Percentiles rank a stretch among this genome's conserved stretches.
Evolutionary conservation across 2,329 filamentous ascomycete species (phyloP).

Genomic region (Pyrenophora tritici-repentis): DNA sequence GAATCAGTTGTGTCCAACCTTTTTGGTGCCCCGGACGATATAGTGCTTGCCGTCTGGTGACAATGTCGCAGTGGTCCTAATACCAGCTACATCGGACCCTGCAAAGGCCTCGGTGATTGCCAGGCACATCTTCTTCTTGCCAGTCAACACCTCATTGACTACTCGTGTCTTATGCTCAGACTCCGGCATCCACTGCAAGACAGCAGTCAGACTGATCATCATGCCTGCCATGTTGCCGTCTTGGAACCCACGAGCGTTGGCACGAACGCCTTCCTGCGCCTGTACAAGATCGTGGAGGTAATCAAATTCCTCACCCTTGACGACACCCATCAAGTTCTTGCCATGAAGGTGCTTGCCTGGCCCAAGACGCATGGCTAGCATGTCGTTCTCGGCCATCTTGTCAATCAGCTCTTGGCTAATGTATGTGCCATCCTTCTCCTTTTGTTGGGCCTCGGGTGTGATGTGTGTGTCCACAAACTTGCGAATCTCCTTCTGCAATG

Average conservation of each 20-base stretch:
- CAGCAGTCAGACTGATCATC: slow-evolving; percentile 79
- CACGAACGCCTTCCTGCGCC: slow-evolving; percentile 72
- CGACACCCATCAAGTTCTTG: slow-evolving; percentile 69
- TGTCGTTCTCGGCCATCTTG: slow-evolving; percentile 72
- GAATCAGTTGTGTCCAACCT: slow-evolving; percentile 40
- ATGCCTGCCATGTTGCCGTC: slow-evolving; percentile 88
- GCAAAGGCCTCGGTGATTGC: slow-evolving; percentile 90
- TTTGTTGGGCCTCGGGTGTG: slow-evolving; percentile 74
- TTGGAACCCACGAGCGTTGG: slow-evolving; percentile 78
- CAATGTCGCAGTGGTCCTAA: slow-evolving; percentile 71
- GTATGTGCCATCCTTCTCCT: slow-evolving; percentile 73
- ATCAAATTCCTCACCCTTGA: slow-evolving; percentile 79
- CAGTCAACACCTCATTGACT: slow-evolving; percentile 73
- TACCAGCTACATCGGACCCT: slow-evolving; percentile 78
- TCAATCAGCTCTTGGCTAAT: slow-evolving; percentile 75
- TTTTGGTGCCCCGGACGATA: slow-evolving; percentile 72
- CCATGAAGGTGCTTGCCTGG: slow-evolving; percentile 82
- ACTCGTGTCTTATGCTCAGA: slow-evolving; percentile 68
- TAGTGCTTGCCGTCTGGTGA: slow-evolving; percentile 57
- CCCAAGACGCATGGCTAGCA: slow-evolving; percentile 81
- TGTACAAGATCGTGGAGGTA: slow-evolving; percentile 84
- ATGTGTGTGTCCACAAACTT: slow-evolving; percentile 74
- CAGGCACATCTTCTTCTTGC: slow-evolving; percentile 85
- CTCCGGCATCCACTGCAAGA: slow-evolving; percentile 77
- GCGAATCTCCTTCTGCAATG: slow-evolving; percentile 70